phyloP scores from a whole-genome alignment of 2,329 filamentous ascomycete species.

The Polychaeton citri region DNA sequence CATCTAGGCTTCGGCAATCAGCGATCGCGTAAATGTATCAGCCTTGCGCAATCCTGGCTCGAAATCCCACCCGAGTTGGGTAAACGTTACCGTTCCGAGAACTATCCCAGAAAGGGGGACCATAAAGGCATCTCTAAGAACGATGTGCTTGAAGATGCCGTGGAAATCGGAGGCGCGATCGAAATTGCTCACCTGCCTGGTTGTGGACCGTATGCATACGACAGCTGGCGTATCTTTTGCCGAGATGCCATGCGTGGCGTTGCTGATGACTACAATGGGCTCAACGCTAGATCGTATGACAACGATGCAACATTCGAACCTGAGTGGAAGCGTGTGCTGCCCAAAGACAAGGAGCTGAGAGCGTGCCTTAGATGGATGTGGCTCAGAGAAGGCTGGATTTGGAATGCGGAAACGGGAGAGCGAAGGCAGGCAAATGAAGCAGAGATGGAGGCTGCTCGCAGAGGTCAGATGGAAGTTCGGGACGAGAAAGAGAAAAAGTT shows the following conservation, averaged over 20 bases:
- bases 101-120: slow-evolving; percentile 40
- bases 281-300: slow-evolving; percentile 24
- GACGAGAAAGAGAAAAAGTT: slow-evolving; percentile 16
- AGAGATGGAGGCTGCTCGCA: slow-evolving; percentile 43
- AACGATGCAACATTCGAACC: slow-evolving; percentile 49
- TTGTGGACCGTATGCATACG: slow-evolving; percentile 63
- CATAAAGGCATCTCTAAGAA: slow-evolving; percentile 33
- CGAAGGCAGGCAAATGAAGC: slow-evolving; percentile 39
- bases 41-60: slow-evolving; percentile 57
- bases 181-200: slow-evolving; percentile 79
- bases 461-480: slow-evolving; percentile 37
- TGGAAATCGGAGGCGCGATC: slow-evolving; percentile 44
- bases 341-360: slow-evolving; percentile 76
- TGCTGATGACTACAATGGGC: slow-evolving; percentile 53
- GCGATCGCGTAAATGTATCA: slow-evolving; percentile 54
- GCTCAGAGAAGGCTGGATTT: slow-evolving; percentile 73
- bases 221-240: slow-evolving; percentile 91
- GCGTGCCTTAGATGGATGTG: slow-evolving; percentile 85
- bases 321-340: slow-evolving; percentile 81
- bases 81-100: slow-evolving; percentile 42
- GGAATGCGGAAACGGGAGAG: slow-evolving; percentile 61
- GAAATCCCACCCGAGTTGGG: slow-evolving; percentile 46
- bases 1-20: slow-evolving; percentile 59
- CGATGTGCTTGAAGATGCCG: slow-evolving; percentile 33
- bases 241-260: slow-evolving; percentile 60